These are phyloP conservation scores for Daedaleopsis nitida DNA, from an alignment of 768 basidiomycete species.

Conservation along the genomic window DNA sequence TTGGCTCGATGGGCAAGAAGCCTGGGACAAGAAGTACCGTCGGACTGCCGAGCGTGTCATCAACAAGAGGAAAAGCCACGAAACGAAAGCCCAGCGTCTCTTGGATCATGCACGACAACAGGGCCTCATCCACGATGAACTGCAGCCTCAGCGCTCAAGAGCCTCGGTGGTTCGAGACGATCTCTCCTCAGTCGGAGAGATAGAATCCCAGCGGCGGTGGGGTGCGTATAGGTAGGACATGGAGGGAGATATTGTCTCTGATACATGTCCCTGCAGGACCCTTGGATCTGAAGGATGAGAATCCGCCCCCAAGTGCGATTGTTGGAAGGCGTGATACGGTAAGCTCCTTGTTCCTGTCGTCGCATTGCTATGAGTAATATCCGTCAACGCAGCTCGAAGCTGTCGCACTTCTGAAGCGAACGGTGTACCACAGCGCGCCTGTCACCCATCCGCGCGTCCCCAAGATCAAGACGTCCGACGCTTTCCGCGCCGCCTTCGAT, in stretches of 20 bases:
- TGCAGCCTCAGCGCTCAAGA: slow-evolving; percentile 9
- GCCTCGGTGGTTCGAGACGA: slow-evolving; percentile 1
- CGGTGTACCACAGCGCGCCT: slow-evolving; percentile 57
- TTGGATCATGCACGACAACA: slow-evolving; percentile 48
- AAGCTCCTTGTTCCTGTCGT: slow-evolving; percentile 15
- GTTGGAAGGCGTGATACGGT: slow-evolving; percentile 71
- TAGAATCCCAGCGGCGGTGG: slow-evolving; percentile 27
- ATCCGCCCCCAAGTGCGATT: slow-evolving; percentile 71
- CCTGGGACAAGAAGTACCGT: slow-evolving; percentile 61
- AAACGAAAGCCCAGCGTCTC: slow-evolving; percentile 46
- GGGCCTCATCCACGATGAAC: slow-evolving; percentile 40
- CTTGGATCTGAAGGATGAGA: slow-evolving; percentile 63
- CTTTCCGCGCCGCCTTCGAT: slow-evolving; percentile 50
- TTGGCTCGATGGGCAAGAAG: slow-evolving; percentile 63
- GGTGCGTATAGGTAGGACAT: slow-evolving; percentile 13
- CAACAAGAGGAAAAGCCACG: slow-evolving; percentile 45
- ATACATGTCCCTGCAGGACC: slow-evolving; percentile 47
- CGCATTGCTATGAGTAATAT: too few species aligned
- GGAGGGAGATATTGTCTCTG: background rate
- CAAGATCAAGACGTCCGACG: slow-evolving; percentile 45
- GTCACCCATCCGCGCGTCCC: slow-evolving; percentile 55
- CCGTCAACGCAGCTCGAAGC: slow-evolving; percentile 48
- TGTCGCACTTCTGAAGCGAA: slow-evolving; percentile 56
- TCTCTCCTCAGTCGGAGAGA: slow-evolving; percentile 22
- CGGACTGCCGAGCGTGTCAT: slow-evolving; percentile 43